These are phyloP conservation scores for Achaetomium macrosporum DNA, from an alignment of 2,329 filamentous ascomycete species.

Conservation along the genomic window DNA sequence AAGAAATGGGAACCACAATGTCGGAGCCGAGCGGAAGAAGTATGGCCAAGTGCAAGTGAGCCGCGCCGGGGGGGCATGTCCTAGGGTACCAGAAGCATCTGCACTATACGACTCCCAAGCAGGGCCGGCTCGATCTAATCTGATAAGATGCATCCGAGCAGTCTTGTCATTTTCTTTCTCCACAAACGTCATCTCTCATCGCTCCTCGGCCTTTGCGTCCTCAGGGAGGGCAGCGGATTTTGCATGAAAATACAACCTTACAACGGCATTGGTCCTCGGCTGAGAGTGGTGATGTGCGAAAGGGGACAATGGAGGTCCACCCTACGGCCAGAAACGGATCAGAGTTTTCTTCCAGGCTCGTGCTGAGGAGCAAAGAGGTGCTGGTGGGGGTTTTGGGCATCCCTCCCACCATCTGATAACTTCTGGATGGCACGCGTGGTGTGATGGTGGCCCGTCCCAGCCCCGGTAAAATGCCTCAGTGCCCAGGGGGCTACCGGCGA, in stretches of 20 bases:
- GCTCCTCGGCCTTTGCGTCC: neutral
- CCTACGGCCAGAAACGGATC: neutral
- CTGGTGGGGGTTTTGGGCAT: too few relatives aligned
- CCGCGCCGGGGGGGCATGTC: too few relatives aligned
- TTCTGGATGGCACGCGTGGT: conserved; percentile 2
- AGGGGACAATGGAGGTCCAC: too few relatives aligned
- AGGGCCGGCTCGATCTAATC: conserved; percentile 15
- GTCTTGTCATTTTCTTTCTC: too few relatives aligned
- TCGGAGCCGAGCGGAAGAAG: conserved; percentile 6
- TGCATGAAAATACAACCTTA: too few relatives aligned
- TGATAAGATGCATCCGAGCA: conserved; percentile 21
- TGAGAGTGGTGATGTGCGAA: too few relatives aligned
- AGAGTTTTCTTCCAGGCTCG: conserved; percentile 7
- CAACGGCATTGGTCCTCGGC: conserved; percentile 2
- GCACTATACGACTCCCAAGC: neutral
- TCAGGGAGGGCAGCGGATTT: neutral
- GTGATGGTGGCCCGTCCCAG: conserved; percentile 10
- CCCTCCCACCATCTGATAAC: conserved; percentile 22
- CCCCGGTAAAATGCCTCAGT: conserved; percentile 21
- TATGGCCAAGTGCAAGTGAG: too few relatives aligned
- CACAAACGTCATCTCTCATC: neutral
- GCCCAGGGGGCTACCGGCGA: neutral
- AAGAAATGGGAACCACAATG: conserved; percentile 2
- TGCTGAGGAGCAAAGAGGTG: too few relatives aligned
- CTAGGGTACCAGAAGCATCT: too few relatives aligned